Base-by-base conservation (phyloP, 2,329 filamentous ascomycete genomes). In the Pestalotiopsis sp. region DNA sequence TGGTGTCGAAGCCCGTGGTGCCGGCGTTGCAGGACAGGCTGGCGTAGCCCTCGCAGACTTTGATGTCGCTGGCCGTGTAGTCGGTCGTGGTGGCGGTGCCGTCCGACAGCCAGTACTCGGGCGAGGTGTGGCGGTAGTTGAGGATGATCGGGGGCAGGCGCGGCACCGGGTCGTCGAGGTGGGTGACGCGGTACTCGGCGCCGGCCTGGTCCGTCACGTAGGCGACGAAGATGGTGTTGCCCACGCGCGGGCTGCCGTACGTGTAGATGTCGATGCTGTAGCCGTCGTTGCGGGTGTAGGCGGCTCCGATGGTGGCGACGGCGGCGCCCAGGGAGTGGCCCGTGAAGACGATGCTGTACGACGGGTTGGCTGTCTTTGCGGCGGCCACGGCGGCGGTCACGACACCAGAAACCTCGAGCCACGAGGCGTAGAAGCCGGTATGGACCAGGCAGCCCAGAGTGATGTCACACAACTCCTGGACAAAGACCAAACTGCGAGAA, bases 321-420 rank as follows among this genome's bases (percentile, higher is more conserved):
- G 90, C 90, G 31, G 83, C 91, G 62, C 91, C 91, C 3, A 93
- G 87, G 11, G 89, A 91, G 81, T 93, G 91, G 45, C 91, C 92
- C 0, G 90, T 89, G n/a, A 85, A 78, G 20, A 91, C 76, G 75
- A 92, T 75, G 60, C 77, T 77, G 81, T 86, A 91, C 62, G 69
- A 71, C 1, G 89, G 88, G 79, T 88, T 79, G 36, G 81, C 76
- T 1, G 75, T 74, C 56, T 75, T 77, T 3, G 87, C 87, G 1
- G 76, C 69, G 23, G 78, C 71, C 25, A 92, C 75, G 66, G 82
- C 83, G 1, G 74, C 71, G 6, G 86, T 72, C 17, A 86, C 83
- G 4, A 75, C 73, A 2, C 68, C 66, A 14, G 81, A 74, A 23
- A 90, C 82, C 70, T 91, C 88, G 12, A 79, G 70, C 87, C 88